Percentiles rank a stretch among this genome's conserved stretches.
These are phyloP conservation scores for Cephalotrichum gorgonifer DNA, from an alignment of 2,329 filamentous ascomycete species.

Conservation along the genomic window DNA sequence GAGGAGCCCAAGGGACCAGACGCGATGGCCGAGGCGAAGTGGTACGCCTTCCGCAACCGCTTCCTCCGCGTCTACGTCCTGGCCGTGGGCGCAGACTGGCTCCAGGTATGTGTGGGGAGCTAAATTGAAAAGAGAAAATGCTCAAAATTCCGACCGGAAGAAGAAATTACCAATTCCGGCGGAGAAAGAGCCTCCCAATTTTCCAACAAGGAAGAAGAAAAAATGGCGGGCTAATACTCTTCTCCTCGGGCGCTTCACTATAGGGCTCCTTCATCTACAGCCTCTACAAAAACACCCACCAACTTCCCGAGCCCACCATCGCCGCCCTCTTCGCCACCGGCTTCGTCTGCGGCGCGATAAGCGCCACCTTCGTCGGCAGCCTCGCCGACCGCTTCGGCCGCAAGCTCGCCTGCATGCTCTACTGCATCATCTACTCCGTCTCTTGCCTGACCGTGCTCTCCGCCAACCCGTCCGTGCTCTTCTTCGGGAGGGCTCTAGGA, in stretches of 20 bases:
- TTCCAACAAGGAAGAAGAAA: too few relatives aligned
- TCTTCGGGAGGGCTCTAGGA: constrained; percentile 42
- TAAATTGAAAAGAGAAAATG: too few relatives aligned
- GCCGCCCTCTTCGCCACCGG: constrained; percentile 33
- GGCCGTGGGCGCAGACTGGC: constrained; percentile 21
- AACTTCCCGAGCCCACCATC: constrained; percentile 30
- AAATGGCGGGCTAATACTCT: not conserved
- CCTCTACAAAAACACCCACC: constrained; percentile 26
- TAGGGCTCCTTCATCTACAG: constrained; percentile 28
- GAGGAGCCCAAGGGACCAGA: constrained; percentile 7
- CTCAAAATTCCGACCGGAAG: too few relatives aligned
- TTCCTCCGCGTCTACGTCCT: constrained; percentile 17
- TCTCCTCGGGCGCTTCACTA: not conserved
- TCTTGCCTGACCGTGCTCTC: constrained; percentile 42
- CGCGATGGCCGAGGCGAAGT: constrained; percentile 5
- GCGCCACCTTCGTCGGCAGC: constrained; percentile 27
- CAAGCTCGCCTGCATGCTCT: constrained; percentile 38
- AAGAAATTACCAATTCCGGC: too few relatives aligned
- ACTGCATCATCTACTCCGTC: constrained; percentile 39
- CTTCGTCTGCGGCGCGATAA: constrained; percentile 37
- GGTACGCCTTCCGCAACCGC: constrained; percentile 11
- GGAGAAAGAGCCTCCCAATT: too few relatives aligned
- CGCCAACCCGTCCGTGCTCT: constrained; percentile 30
- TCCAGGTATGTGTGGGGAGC: constrained; percentile 16
- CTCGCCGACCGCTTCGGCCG: constrained; percentile 35